Conservation (phyloP, 129 eudicot genomes). For the Centaurea solstitialis region DNA sequence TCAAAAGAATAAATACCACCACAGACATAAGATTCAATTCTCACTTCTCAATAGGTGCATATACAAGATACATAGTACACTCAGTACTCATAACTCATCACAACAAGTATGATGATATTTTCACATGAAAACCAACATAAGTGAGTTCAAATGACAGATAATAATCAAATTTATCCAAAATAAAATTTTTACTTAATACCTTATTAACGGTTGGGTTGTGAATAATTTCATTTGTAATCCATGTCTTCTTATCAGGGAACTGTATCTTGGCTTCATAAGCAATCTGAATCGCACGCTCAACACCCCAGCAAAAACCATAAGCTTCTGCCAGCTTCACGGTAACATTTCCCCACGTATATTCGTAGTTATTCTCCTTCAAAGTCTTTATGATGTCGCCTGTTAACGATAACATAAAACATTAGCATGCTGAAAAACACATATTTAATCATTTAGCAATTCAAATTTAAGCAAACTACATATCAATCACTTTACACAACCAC, state of each 20-base stretch:
- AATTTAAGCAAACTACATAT: conserved; percentile 9
- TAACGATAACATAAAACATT: background rate
- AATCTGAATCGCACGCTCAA: conserved; percentile 87
- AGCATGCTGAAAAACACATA: background rate
- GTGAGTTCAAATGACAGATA: too few species aligned
- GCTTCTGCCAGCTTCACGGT: conserved; percentile 88
- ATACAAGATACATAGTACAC: background rate
- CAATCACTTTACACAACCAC: background rate
- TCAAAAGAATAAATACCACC: background rate
- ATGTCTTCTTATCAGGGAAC: conserved; percentile 76
- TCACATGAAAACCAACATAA: too few species aligned
- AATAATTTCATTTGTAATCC: conserved; percentile 93
- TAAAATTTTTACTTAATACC: too few species aligned
- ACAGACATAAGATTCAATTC: background rate
- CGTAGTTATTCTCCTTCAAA: conserved; percentile 85
- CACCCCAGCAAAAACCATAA: conserved; percentile 96
- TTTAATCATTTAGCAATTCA: background rate
- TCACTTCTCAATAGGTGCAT: background rate
- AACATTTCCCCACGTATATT: conserved; percentile 93
- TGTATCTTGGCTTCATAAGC: conserved; percentile 95
- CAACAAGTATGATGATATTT: too few species aligned
- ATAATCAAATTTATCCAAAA: too few species aligned
- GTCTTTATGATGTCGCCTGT: conserved; percentile 85
- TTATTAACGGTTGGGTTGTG: conserved; percentile 94
- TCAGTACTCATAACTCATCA: too few species aligned